Percentiles rank a stretch among this genome's conserved stretches.
Conservation (phyloP, 2,329 filamentous ascomycete species). For the Alternaria angustiovoidea region DNA sequence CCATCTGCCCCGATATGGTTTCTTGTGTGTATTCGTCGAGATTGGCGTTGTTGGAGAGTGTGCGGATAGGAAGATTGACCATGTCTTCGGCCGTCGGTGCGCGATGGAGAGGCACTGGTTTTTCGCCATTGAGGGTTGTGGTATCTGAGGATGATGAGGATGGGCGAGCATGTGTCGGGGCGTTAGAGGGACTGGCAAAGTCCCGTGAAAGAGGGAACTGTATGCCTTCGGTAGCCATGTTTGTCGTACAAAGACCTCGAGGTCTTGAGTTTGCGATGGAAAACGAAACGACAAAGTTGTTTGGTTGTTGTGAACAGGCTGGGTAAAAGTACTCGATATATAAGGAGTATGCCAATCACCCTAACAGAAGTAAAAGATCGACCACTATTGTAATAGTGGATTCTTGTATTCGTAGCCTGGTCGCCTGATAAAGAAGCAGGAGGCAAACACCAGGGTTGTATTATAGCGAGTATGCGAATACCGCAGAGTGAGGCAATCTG, state of each 20-base stretch:
- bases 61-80: conserved; percentile 70
- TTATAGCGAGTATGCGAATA: neutral
- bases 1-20: conserved; percentile 68
- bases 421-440: neutral
- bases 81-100: conserved; percentile 52
- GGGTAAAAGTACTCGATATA: neutral
- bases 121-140: conserved; percentile 20
- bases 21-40: conserved; percentile 73
- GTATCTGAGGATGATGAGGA: conserved; percentile 24
- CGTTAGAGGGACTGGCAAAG: conserved; percentile 15
- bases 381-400: neutral
- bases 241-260: neutral
- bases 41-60: conserved; percentile 62
- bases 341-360: neutral
- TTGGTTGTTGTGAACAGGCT: neutral
- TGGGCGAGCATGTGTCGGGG: conserved; percentile 15
- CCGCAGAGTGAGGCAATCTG: neutral
- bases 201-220: conserved; percentile 20
- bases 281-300: neutral
- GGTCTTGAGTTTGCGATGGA: neutral
- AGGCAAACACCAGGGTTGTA: neutral
- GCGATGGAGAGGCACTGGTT: conserved; percentile 22
- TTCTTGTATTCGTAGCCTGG: neutral
- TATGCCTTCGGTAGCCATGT: conserved; percentile 29
- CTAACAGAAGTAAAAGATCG: neutral